Evolutionary conservation across 176 grass and related monocot species (phyloP).

Genomic region (Oryza punctata): DNA sequence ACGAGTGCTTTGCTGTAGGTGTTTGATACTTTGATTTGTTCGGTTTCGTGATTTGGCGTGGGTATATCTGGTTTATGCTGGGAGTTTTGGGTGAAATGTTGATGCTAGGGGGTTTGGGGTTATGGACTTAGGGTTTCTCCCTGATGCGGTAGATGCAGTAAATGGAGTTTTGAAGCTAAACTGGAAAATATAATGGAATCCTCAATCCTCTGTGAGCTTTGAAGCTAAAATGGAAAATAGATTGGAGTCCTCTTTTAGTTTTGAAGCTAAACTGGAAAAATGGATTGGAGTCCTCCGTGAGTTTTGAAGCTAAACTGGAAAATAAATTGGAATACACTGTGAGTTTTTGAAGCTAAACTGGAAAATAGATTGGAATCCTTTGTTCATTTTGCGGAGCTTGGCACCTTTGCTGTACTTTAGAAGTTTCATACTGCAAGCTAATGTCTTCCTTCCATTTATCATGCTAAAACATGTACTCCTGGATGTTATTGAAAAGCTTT

Average conservation of each 20-base stretch:
- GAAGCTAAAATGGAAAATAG: neutral
- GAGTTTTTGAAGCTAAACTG: neutral
- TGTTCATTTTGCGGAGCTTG: neutral
- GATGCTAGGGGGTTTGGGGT: neutral
- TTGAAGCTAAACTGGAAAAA: neutral
- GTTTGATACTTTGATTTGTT: neutral
- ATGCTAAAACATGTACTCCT: neutral
- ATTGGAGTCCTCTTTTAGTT: neutral
- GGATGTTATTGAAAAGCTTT: slow-evolving; percentile 12
- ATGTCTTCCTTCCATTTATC: slow-evolving; percentile 4
- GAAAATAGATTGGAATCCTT: neutral
- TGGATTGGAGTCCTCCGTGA: neutral
- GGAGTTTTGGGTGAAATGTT: slow-evolving; percentile 22
- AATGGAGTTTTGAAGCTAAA: neutral
- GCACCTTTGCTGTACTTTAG: slow-evolving; percentile 6
- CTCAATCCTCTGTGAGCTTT: neutral
- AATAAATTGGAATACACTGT: neutral
- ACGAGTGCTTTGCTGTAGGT: slow-evolving; percentile 21
- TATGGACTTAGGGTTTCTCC: neutral
- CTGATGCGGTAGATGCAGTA: neutral
- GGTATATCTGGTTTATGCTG: neutral
- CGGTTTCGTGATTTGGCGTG: slow-evolving; percentile 6
- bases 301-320: neutral
- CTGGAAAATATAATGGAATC: neutral
- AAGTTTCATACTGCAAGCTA: slow-evolving; percentile 18